Evolutionary conservation across 1,284 basidiomycete genomes (phyloP).

Genomic region (Athelia psychrophila): DNA sequence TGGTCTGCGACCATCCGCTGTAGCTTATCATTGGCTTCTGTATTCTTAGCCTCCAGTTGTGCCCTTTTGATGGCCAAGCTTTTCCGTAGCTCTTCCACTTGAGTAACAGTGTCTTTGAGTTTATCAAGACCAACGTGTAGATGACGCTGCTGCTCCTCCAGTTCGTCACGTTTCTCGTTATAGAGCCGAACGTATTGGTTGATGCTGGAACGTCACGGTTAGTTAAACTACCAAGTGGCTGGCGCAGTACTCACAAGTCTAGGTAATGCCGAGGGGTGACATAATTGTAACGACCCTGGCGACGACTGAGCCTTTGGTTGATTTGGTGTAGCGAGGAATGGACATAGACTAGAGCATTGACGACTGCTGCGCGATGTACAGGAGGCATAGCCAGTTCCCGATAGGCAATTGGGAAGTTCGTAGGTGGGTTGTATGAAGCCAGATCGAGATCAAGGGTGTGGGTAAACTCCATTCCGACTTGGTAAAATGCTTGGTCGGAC

Average conservation of each 20-base stretch:
- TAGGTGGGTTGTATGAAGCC: constrained; percentile 73
- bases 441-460: constrained; percentile 88
- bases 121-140: constrained; percentile 98
- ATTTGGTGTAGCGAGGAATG: constrained; percentile 90
- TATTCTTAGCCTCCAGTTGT: constrained; percentile 91
- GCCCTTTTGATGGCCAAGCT: constrained; percentile 94
- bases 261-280: constrained; percentile 98
- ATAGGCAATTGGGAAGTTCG: constrained; percentile 86
- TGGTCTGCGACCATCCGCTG: constrained; percentile 98
- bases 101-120: constrained; percentile 90
- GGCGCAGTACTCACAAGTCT: constrained; percentile 80
- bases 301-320: constrained; percentile 85
- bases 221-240: constrained; percentile 12
- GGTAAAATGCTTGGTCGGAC: constrained; percentile 96
- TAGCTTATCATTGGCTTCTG: constrained; percentile 95
- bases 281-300: constrained; percentile 93
- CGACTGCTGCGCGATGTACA: constrained; percentile 81
- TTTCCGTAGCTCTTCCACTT: constrained; percentile 94
- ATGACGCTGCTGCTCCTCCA: constrained; percentile 99
- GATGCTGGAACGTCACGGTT: constrained; percentile 57
- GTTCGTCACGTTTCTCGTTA: constrained; percentile 96
- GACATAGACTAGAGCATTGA: constrained; percentile 93
- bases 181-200: constrained; percentile 97
- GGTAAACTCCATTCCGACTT: constrained; percentile 95
- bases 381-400: constrained; percentile 81